These are phyloP conservation scores for Aspergillus hortae DNA, from an alignment of 2,329 filamentous ascomycete genomes.

Conservation along the genomic window DNA sequence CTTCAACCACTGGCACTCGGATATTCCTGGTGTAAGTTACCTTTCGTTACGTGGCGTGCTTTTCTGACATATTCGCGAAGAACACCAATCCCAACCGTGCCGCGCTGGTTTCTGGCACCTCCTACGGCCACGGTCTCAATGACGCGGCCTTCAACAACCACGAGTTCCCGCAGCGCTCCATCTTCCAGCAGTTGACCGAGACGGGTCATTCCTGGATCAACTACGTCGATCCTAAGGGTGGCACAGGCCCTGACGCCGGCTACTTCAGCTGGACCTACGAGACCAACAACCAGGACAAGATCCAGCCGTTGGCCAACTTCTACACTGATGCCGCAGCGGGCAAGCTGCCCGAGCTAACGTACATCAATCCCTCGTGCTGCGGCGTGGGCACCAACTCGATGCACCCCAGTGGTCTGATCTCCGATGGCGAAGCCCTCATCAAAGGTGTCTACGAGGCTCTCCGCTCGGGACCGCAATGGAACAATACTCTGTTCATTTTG, in stretches of 20 bases:
- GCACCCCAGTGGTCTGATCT: conserved; percentile 34
- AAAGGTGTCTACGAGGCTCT: conserved; percentile 36
- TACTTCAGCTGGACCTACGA: conserved; percentile 35
- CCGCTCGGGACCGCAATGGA: conserved; percentile 33
- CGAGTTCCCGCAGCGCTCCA: conserved; percentile 27
- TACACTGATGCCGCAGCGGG: conserved; percentile 32
- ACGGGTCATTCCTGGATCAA: conserved; percentile 35
- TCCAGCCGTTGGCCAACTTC: conserved; percentile 30
- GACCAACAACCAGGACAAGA: conserved; percentile 13
- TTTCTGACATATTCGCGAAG: conserved; percentile 15
- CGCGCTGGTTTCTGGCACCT: conserved; percentile 29
- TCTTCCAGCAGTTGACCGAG: conserved; percentile 40
- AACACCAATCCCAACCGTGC: conserved; percentile 45
- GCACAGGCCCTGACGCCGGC: conserved; percentile 25
- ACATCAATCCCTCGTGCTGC: conserved; percentile 40
- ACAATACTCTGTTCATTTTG: conserved; percentile 33
- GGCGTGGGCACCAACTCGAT: conserved; percentile 34
- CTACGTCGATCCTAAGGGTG: conserved; percentile 26
- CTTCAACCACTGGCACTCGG: conserved; percentile 47
- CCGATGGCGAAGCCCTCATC: conserved; percentile 35
- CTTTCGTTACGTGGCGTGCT: neutral
- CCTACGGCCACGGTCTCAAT: conserved; percentile 31
- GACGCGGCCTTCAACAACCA: conserved; percentile 26
- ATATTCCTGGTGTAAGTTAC: conserved; percentile 39
- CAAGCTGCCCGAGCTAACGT: conserved; percentile 31